Percentiles rank a stretch among this genome's conserved stretches.
Conservation (phyloP, 2,329 filamentous ascomycete species). For the Paracamarosporium sp. region DNA sequence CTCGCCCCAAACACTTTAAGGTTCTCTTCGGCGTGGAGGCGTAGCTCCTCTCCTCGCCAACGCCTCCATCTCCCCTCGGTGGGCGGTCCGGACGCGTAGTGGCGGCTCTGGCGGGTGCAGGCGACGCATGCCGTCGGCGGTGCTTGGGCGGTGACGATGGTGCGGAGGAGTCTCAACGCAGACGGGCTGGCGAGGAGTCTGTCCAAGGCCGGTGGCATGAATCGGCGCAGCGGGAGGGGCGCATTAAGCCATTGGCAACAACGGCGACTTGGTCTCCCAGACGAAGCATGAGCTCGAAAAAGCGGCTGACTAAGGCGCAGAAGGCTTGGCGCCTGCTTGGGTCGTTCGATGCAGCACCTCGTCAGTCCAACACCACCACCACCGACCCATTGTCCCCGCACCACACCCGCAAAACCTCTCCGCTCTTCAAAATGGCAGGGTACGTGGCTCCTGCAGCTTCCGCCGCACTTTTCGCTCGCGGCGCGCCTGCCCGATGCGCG, state of each 20-base stretch:
- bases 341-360: conserved; percentile 39
- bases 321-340: conserved; percentile 13
- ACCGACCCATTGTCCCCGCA: conserved; percentile 43
- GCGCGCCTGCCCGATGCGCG: conserved; percentile 17
- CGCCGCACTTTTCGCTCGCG: neutral
- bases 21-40: neutral
- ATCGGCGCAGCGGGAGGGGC: conserved; percentile 22
- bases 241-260: conserved; percentile 26
- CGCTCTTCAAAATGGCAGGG: conserved; percentile 52
- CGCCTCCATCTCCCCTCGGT: conserved; percentile 19
- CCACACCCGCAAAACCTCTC: conserved; percentile 34
- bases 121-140: conserved; percentile 28
- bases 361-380: conserved; percentile 32
- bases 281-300: conserved; percentile 12
- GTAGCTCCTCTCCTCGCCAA: conserved; percentile 14
- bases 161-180: conserved; percentile 48
- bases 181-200: conserved; percentile 55
- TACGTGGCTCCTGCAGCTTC: conserved; percentile 39
- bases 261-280: neutral
- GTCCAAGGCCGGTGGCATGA: conserved; percentile 54
- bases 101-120: conserved; percentile 19
- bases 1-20: neutral
- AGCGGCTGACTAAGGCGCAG: conserved; percentile 16
- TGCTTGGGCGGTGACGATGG: conserved; percentile 34
- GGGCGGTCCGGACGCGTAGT: conserved; percentile 14